A percentile compares a stretch with the other conserved stretches of the same genome.
Evolutionary conservation across 2,329 filamentous ascomycete species (phyloP).

Genomic region (Scortechinia acanthostroma): DNA sequence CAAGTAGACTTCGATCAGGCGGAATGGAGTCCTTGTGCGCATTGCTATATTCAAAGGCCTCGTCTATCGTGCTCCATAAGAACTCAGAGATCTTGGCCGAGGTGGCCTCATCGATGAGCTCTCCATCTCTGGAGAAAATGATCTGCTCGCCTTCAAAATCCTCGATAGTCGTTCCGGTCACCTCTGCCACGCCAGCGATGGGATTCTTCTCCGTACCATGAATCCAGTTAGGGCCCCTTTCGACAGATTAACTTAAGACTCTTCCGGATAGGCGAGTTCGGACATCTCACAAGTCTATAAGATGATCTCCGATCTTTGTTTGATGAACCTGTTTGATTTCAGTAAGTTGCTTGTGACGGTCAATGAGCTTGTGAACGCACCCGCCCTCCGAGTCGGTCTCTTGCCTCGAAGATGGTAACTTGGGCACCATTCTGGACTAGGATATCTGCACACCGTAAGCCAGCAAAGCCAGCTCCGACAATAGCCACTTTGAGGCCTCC

Average conservation of each 20-base stretch:
- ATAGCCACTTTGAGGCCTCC: conserved; percentile 29
- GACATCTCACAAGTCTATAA: conserved; percentile 19
- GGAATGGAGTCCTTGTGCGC: conserved; percentile 38
- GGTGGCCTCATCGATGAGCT: conserved; percentile 17
- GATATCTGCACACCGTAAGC: conserved; percentile 45
- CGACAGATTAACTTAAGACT: conserved; percentile 11
- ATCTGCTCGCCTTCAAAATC: conserved; percentile 35
- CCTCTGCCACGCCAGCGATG: conserved; percentile 39
- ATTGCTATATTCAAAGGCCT: conserved; percentile 63
- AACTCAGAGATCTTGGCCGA: conserved; percentile 20
- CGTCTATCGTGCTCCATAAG: conserved; percentile 39
- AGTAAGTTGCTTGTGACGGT: background rate
- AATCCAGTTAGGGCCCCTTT: conserved; percentile 48
- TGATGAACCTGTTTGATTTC: conserved; percentile 8
- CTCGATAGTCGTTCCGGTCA: conserved; percentile 35
- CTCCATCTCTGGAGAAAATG: conserved; percentile 33
- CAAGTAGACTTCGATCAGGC: conserved; percentile 36
- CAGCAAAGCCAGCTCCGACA: conserved; percentile 47
- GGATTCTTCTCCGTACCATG: conserved; percentile 45
- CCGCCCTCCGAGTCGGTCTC: conserved; percentile 44
- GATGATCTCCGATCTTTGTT: conserved; percentile 13
- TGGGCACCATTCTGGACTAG: conserved; percentile 39
- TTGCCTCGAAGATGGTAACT: conserved; percentile 49
- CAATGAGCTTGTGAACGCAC: conserved; percentile 19
- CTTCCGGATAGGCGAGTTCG: conserved; percentile 15